Evolutionary conservation across 2,329 filamentous ascomycete genomes (phyloP), one percentile per base, ranked within the genome.

Genomic region (Dactylellina haptotyla): DNA sequence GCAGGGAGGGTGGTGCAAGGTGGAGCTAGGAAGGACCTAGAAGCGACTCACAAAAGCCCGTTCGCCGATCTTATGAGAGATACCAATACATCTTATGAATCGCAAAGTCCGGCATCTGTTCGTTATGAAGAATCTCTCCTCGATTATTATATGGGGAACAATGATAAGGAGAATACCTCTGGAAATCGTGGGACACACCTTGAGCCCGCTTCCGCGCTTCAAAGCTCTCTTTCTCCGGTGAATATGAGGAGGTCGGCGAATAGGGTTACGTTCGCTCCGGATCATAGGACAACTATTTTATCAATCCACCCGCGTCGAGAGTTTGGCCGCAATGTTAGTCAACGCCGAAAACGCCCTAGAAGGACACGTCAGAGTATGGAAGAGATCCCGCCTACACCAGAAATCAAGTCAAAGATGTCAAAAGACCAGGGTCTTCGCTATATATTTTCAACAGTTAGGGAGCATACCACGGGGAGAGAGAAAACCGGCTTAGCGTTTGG

Each of bases 371-470:
- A 73, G 32, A 73, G 69, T 12, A 73, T 73, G 61, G 69, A 66
- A 43, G 69, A 73, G 16, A 28, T 66, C 8, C 69, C 69, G 10
- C 69, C 69, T 4, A 46, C 34, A 28, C 69, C 61, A 5, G 69
- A 73, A 57, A 37, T 32, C 18, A 72, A 72, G 43, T 56, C 62
- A 5, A 76, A 54, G 18, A 20, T 48, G 10, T 48, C 39, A 16
- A 50, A 46, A 12, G 25, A 64, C n/a, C 63, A 73, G 25, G 70
- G 84, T 0, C 77, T 91, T 2, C 80, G 78, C 18, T 79, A 83
- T n/a, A 88, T 93, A 18, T 82, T 93, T 51, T 80, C 80, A 12
- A 93, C 90, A 0, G 84, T 97, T 0, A 90, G 91, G 87, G 89
- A 91, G 0, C 84, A 81, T 0, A 81, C 97, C 0, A 81, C 83